These are phyloP conservation scores for Coemansia sp. DNA, from an alignment of 192 early-diverging fungal genomes.

Conservation along the genomic window DNA sequence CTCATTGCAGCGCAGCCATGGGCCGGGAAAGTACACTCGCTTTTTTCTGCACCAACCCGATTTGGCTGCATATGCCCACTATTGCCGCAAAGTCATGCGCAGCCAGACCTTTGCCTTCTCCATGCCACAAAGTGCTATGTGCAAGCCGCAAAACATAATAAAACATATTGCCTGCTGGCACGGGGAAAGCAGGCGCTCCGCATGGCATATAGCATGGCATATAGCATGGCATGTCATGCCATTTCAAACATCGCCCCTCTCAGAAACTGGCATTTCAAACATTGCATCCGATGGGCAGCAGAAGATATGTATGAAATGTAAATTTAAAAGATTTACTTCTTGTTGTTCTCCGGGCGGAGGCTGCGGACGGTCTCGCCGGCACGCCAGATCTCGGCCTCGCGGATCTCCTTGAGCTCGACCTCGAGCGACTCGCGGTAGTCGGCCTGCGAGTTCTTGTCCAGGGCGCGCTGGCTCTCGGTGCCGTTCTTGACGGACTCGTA, in stretches of 20 bases:
- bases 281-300: not conserved
- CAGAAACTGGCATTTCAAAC: no score
- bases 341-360: conserved; percentile 85
- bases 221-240: no score
- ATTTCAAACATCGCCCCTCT: no score
- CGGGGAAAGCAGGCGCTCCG: no score
- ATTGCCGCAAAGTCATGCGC: not conserved
- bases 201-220: no score
- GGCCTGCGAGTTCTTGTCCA: conserved; percentile 84
- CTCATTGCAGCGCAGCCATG: not conserved
- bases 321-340: conserved; percentile 20
- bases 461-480: conserved; percentile 77
- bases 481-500: conserved; percentile 88
- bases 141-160: no score
- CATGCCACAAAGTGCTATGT: no score
- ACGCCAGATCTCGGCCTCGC: conserved; percentile 90
- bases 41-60: not conserved
- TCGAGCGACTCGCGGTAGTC: conserved; percentile 94
- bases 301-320: no score
- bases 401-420: conserved; percentile 86
- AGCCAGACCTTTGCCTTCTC: no score
- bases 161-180: no score
- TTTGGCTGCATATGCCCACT: not conserved
- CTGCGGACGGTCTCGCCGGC: conserved; percentile 83
- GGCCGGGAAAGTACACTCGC: no score